Conservation (phyloP, 2,329 filamentous ascomycete species). For the Trichoderma oligosporum region DNA sequence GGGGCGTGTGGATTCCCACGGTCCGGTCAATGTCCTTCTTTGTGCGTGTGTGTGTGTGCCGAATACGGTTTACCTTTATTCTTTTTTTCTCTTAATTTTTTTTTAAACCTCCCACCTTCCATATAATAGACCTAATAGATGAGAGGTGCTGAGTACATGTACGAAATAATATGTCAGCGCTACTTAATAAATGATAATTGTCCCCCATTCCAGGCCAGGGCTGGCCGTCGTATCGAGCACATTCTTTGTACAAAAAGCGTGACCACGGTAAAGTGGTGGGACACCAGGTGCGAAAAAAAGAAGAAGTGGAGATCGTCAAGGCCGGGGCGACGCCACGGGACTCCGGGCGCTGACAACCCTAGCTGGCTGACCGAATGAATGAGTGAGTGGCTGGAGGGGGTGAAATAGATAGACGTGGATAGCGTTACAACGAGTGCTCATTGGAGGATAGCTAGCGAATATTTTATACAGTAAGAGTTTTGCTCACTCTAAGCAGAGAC, state of each 20-base stretch:
- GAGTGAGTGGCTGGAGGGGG: neutral
- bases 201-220: neutral
- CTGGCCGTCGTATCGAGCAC: neutral
- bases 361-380: conserved; percentile 4
- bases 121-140: too few relatives aligned
- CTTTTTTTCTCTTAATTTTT: too few relatives aligned
- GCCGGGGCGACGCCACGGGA: conserved; percentile 18
- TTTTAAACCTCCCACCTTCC: too few relatives aligned
- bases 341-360: conserved; percentile 15
- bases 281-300: conserved; percentile 14
- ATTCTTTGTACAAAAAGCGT: neutral
- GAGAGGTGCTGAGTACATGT: too few relatives aligned
- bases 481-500: too few relatives aligned
- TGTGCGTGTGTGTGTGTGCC: neutral
- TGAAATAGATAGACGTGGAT: neutral
- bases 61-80: too few relatives aligned
- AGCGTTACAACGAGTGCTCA: too few relatives aligned
- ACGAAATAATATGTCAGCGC: too few relatives aligned
- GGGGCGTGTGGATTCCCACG: conserved; percentile 17
- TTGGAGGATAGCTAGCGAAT: too few relatives aligned
- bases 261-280: neutral
- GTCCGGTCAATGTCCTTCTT: conserved; percentile 5
- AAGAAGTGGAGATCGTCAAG: conserved; percentile 10
- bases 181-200: neutral
- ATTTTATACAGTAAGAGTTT: too few relatives aligned